Percentiles rank a stretch among this genome's conserved stretches.
Evolutionary conservation across 1,139 yeast genomes (phyloP).

Genomic region (Wickerhamomyces sp.): DNA sequence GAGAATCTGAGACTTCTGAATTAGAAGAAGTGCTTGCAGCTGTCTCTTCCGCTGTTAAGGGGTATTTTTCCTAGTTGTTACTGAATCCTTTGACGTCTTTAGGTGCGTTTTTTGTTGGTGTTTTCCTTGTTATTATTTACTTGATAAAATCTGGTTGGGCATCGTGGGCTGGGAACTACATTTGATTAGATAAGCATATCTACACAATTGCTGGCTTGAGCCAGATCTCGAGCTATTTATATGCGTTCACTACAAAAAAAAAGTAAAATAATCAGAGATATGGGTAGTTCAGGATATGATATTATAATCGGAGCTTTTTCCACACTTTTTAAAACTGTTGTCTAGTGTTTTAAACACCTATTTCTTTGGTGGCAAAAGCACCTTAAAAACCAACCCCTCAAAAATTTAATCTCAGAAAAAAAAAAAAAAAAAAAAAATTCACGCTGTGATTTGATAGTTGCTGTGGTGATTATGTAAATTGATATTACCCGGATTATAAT

Average conservation of each 20-base stretch:
- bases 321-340: neutral
- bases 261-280: neutral
- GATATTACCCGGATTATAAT: neutral
- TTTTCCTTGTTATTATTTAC: neutral
- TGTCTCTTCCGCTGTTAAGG: neutral
- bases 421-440: neutral
- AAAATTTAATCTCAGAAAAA: neutral
- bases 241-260: neutral
- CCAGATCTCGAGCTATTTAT: neutral
- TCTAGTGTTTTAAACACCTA: neutral
- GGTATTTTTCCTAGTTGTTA: neutral
- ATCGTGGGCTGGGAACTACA: neutral
- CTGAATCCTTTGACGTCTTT: too few relatives aligned
- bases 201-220: too few relatives aligned
- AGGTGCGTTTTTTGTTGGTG: neutral
- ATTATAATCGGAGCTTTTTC: too few relatives aligned
- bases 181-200: neutral
- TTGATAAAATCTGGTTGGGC: neutral
- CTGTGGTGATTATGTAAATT: constrained; percentile 1
- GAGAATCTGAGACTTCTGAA: neutral
- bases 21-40: neutral
- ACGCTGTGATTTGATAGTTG: constrained; percentile 2
- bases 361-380: neutral
- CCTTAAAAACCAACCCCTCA: neutral
- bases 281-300: neutral